Evolutionary conservation across 225 moss, liverwort and hornwort genomes (phyloP), one percentile per base, ranked within the genome.

Genomic region (Sphagnum tenellum): DNA sequence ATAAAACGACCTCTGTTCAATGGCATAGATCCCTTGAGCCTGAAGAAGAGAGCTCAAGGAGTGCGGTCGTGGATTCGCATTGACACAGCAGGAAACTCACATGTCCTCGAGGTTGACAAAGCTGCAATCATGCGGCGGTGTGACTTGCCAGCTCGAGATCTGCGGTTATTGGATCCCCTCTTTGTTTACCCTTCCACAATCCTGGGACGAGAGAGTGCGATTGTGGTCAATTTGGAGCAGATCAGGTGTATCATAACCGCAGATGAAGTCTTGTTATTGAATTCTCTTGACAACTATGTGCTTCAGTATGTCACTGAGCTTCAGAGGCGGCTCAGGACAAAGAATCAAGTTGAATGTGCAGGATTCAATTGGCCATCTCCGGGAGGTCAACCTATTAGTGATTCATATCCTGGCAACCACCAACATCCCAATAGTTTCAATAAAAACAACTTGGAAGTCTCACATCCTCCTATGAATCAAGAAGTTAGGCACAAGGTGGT

Each of bases 201-300:
- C n/a, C 79, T 98, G 3, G 96, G 96, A 6, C 83, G 96, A 9
- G 96, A 98, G 74, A 85, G 79, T 54, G 90, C 96, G 57, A 90
- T 98, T 47, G 96, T 98, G 12, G 81, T 89, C 7, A 98, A 98
- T 59, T 77, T 98, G 73, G 96, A 98, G 51, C 88, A 98, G 64
- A 98, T 98, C 68, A 85, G 96, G 45, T 98, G 96, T 74, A 98
- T 98, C 72, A 98, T 98, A 14, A 98, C 93, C 5, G 96, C 96
- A 0, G 92, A 98, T 48, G 96, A 98, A 76, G 90, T 98, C 9
- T 80, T 98, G 1, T 50, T 98, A 60, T 74, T 98, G n/a, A 90
- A 84, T 67, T 93, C 96, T 2, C 66, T 87, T 3, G 93, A 98
- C 59, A 88, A n/a, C 66, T 89, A 72, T 65, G 96, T 98, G 57